Conservation (phyloP, 2,329 filamentous ascomycete species). For the Mariannaea sp. region DNA sequence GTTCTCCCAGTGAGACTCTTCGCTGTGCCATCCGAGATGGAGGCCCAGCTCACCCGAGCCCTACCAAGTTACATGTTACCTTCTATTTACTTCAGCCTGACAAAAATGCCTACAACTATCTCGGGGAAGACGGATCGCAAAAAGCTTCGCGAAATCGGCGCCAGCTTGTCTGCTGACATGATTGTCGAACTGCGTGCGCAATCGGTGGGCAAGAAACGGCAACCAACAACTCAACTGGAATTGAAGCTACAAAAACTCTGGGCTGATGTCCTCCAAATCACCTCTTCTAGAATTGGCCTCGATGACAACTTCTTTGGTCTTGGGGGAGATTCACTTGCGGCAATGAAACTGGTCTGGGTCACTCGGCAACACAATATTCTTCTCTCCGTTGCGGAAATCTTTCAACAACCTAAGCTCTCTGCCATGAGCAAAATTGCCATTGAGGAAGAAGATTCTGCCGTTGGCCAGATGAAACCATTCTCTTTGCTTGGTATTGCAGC, state of each 20-base stretch:
- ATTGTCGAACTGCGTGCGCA: neutral
- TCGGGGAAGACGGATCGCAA: neutral
- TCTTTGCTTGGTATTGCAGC: neutral
- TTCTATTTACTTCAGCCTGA: slow-evolving; percentile 36
- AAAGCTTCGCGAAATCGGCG: neutral
- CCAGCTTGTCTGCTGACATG: neutral
- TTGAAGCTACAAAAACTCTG: neutral
- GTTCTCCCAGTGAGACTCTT: neutral
- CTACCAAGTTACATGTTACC: slow-evolving; percentile 50
- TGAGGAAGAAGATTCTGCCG: neutral
- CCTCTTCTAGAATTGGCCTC: neutral
- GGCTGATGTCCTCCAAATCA: neutral
- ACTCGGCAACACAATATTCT: neutral
- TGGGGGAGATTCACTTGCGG: neutral
- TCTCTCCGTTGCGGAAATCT: neutral
- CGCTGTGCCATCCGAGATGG: neutral
- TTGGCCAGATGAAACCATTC: neutral
- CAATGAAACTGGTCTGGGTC: neutral
- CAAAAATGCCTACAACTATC: neutral
- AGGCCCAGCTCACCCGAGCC: neutral
- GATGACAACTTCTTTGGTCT: neutral
- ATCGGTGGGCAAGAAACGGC: neutral
- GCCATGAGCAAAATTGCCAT: neutral
- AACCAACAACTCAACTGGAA: neutral
- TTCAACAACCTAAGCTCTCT: neutral